Evolutionary conservation across 495 filamentous ascomycete genomes (phyloP).

Genomic region (Xylaria scruposa): DNA sequence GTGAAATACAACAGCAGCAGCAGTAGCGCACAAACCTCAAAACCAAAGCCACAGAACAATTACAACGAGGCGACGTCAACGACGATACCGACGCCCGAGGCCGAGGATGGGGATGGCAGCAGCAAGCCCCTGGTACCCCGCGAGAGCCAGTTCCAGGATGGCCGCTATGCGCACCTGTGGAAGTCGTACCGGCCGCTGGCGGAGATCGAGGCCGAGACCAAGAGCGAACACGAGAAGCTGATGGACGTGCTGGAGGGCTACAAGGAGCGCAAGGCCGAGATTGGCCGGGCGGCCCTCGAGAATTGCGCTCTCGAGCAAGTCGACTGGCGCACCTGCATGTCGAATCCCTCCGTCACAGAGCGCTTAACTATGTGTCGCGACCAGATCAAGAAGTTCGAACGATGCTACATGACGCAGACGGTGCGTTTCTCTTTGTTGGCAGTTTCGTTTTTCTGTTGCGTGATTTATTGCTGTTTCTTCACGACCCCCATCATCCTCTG

Average conservation of each 20-base stretch:
- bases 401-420: conserved; percentile 83
- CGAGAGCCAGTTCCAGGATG: conserved; percentile 66
- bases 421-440: conserved; percentile 53
- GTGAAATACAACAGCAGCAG: conserved; percentile 64
- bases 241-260: conserved; percentile 78
- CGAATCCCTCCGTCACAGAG: conserved; percentile 63
- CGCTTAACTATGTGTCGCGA: conserved; percentile 75
- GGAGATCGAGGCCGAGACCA: conserved; percentile 65
- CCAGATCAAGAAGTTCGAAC: conserved; percentile 72
- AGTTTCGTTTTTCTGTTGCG: not conserved
- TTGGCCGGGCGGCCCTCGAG: conserved; percentile 85
- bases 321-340: conserved; percentile 77
- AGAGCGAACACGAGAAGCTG: conserved; percentile 76
- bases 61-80: conserved; percentile 21
- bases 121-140: conserved; percentile 37
- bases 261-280: conserved; percentile 78
- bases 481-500: not conserved
- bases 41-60: conserved; percentile 30
- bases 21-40: conserved; percentile 32
- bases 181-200: conserved; percentile 76
- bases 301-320: conserved; percentile 90
- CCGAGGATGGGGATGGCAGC: not conserved
- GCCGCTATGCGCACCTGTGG: conserved; percentile 94
- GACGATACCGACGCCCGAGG: not conserved
- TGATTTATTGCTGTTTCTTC: not conserved